A percentile compares a stretch with the other conserved stretches of the same genome.
These are phyloP conservation scores for Guillardia theta DNA, from an alignment of 78 protist genomes.

Conservation along the genomic window DNA sequence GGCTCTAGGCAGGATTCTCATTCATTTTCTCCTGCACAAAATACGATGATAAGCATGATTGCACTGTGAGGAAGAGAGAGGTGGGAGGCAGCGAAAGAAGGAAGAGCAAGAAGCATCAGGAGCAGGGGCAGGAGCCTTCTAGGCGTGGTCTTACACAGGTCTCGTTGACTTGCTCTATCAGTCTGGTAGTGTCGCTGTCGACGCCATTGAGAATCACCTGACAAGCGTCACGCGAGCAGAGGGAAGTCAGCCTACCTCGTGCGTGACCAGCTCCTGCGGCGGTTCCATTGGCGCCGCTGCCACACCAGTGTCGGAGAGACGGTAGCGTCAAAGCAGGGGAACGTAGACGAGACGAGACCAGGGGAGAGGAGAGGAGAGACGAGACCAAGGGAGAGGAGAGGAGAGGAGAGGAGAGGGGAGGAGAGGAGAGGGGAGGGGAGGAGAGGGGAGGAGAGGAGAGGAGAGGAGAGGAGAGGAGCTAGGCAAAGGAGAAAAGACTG, in stretches of 20 bases:
- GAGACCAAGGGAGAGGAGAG: background rate
- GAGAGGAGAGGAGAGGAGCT: background rate
- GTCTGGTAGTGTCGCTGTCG: too few relatives aligned
- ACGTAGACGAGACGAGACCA: too few relatives aligned
- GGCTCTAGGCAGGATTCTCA: too few relatives aligned
- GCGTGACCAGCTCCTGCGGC: background rate
- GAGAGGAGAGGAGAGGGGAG: background rate
- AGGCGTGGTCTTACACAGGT: too few relatives aligned
- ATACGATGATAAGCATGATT: too few relatives aligned
- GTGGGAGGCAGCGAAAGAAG: too few relatives aligned
- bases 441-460: background rate
- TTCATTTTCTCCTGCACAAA: too few relatives aligned
- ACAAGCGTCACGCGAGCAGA: background rate
- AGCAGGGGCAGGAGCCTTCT: too few relatives aligned
- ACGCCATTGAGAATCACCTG: background rate
- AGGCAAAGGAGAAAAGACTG: background rate
- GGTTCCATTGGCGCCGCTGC: background rate
- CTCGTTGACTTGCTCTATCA: too few relatives aligned
- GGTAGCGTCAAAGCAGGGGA: background rate
- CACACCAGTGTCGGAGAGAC: background rate
- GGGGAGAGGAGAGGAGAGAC: too few relatives aligned
- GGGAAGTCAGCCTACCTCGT: background rate
- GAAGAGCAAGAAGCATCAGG: too few relatives aligned
- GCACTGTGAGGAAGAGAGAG: too few relatives aligned
- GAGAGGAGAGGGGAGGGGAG: background rate